Percentiles rank a stretch among this genome's conserved stretches.
Conservation (phyloP, 768 basidiomycete genomes). For the Tylopilus balloui region DNA sequence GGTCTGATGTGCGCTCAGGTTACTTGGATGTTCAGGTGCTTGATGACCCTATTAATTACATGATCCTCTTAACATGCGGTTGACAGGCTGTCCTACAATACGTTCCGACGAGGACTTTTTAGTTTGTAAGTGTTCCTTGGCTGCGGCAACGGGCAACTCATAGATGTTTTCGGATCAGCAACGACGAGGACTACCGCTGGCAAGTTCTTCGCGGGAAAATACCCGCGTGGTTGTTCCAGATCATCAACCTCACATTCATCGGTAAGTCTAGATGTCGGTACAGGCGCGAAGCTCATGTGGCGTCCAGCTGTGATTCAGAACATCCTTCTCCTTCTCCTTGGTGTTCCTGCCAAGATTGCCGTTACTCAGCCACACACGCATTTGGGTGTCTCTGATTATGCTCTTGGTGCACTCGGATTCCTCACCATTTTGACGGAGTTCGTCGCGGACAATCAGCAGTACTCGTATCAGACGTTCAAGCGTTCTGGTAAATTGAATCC, state of each 20-base stretch:
- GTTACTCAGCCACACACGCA: constrained; percentile 48
- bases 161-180: constrained; percentile 34
- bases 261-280: constrained; percentile 34
- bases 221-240: constrained; percentile 51
- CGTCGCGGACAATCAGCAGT: constrained; percentile 89
- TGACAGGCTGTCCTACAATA: constrained; percentile 68
- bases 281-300: constrained; percentile 1
- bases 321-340: constrained; percentile 69
- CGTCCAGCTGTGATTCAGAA: constrained; percentile 67
- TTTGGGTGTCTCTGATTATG: constrained; percentile 56
- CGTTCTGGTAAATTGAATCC: constrained; percentile 34
- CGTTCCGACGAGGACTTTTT: constrained; percentile 79
- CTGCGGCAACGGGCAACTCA: not conserved
- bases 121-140: constrained; percentile 44
- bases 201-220: constrained; percentile 61
- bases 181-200: constrained; percentile 94
- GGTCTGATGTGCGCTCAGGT: constrained; percentile 25
- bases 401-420: constrained; percentile 57
- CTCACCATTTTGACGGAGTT: constrained; percentile 65
- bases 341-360: constrained; percentile 55
- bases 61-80: constrained; percentile 25
- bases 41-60: constrained; percentile 4
- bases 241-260: constrained; percentile 66
- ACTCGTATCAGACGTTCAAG: constrained; percentile 79
- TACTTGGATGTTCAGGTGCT: constrained; percentile 59